Conservation (phyloP, 352 stramenopile genomes). For the Pythium catenulatum region DNA sequence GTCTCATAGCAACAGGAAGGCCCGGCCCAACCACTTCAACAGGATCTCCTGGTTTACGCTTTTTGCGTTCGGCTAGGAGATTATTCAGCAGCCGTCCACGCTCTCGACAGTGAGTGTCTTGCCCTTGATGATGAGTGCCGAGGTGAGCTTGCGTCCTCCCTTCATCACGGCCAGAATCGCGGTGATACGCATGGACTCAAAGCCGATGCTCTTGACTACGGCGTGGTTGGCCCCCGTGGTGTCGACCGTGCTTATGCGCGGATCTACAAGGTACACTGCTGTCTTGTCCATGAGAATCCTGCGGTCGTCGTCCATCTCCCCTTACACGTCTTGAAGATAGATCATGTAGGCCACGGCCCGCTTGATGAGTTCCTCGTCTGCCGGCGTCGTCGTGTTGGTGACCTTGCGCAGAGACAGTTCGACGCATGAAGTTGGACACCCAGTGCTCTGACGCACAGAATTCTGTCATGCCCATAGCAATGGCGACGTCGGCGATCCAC, state of each 20-base stretch:
- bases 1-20: background rate
- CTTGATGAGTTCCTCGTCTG: background rate
- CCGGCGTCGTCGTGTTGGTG: background rate
- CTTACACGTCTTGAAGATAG: background rate
- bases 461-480: background rate
- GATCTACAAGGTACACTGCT: conserved; percentile 62
- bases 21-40: background rate
- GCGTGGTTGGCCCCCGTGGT: conserved; percentile 47
- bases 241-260: conserved; percentile 35
- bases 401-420: background rate
- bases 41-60: too few relatives aligned
- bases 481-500: background rate
- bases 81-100: background rate
- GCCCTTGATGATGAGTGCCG: background rate
- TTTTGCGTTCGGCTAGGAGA: background rate
- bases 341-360: background rate
- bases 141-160: conserved; percentile 26
- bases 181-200: conserved; percentile 56
- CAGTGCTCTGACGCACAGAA: background rate
- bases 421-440: background rate
- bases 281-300: background rate
- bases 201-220: conserved; percentile 54
- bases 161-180: conserved; percentile 35
- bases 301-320: background rate
- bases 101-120: background rate